phyloP scores from a whole-genome alignment of 2,329 filamentous ascomycete species.

The Trematosphaeria pertusa region DNA sequence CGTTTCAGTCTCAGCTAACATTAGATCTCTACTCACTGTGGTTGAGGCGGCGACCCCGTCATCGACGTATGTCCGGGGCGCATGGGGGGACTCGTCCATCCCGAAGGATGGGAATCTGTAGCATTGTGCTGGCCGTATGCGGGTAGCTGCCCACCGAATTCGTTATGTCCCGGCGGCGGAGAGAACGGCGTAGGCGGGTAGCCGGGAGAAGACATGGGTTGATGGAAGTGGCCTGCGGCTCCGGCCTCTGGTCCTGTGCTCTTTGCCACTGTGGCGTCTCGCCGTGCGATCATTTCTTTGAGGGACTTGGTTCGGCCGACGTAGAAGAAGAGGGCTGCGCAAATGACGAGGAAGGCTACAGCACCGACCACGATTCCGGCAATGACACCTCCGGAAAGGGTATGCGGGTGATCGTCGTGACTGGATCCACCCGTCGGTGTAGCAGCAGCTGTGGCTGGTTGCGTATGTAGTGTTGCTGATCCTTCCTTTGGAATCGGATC shows the following conservation, averaged over 20 bases:
- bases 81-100: conserved; percentile 25
- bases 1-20: neutral
- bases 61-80: conserved; percentile 19
- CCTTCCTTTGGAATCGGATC: conserved; percentile 50
- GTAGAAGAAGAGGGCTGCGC: conserved; percentile 69
- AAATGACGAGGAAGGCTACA: conserved; percentile 65
- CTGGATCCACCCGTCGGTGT: conserved; percentile 11
- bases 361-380: conserved; percentile 68
- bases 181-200: conserved; percentile 5
- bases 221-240: neutral
- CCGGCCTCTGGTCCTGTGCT: conserved; percentile 7
- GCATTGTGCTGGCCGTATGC: conserved; percentile 34
- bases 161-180: conserved; percentile 13
- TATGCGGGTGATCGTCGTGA: conserved; percentile 12
- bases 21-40: neutral
- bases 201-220: conserved; percentile 3
- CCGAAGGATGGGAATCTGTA: conserved; percentile 29
- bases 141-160: conserved; percentile 23
- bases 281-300: conserved; percentile 33
- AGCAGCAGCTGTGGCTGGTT: conserved; percentile 17
- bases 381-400: conserved; percentile 50
- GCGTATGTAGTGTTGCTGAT: conserved; percentile 17
- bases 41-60: conserved; percentile 28
- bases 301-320: conserved; percentile 58
- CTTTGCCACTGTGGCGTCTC: conserved; percentile 18